Evolutionary conservation across 164 flowering plant genomes (phyloP), one percentile per base, ranked within the genome.

Genomic region (Sedum album): DNA sequence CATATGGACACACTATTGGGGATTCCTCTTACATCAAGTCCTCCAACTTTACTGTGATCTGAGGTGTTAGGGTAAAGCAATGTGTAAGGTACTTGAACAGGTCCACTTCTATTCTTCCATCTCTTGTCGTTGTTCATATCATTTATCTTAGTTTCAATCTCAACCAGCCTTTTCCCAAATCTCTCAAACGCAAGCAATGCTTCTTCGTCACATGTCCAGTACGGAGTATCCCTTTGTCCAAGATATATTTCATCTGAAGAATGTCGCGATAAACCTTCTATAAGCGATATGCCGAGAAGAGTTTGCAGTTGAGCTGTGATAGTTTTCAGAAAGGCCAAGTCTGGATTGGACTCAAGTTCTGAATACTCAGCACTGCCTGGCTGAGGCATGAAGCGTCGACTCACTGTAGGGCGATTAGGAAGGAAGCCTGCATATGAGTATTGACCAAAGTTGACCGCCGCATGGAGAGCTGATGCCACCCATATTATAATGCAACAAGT

Each of bases 391-490:
- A 91, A 85, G 2, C 85, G 74, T 10, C 97, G 85, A 70, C 96
- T 89, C 14, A 83, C 75, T 6, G 94, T 86, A 3, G 96, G 98
- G 6, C 96, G 82, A 84, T 89, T 90, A 0, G 93, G 96, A 62
- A 86, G 84, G 82, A 79, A 90, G 9, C 98, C 95, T 3, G 88
- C 95, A 66, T 88, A 85, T 33, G 91, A 87, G 71, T 88, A 90
- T 66, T 90, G 96, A n/a, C 98, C 96, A 38, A 85, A 93, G 73
- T 90, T 90, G 36, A 88, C 85, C 1, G 96, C 96, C 9, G 96
- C 98, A 42, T 90, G 96, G 66, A 90, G 88, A 60, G 95, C 98
- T 36, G 96, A 90, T 13, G 95, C 95, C 7, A 82, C 76, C 95
- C 96, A 93, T 67, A 88, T 88, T 70, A 88, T 84, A 33, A 73